Percentiles rank a stretch among this genome's conserved stretches.
Evolutionary conservation across 179 eudicot species (phyloP).

Genomic region (Spinacia oleracea): DNA sequence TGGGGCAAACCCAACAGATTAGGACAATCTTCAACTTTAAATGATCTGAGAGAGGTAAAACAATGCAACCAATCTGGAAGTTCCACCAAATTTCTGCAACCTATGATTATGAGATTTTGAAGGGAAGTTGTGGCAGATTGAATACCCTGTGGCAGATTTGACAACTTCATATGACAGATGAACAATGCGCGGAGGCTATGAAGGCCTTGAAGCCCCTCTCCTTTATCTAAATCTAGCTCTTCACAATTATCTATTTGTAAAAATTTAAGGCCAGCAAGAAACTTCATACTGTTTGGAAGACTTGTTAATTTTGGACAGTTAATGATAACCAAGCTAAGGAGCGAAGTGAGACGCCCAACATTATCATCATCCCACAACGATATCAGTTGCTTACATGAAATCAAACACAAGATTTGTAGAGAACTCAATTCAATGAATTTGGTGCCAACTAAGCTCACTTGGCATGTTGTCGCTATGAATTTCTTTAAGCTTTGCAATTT

Average conservation of each 20-base stretch:
- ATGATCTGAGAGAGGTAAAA: background rate
- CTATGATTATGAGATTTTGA: background rate
- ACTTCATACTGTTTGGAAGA: conserved; percentile 19
- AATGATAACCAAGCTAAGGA: conserved; percentile 26
- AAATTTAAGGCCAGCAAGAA: conserved; percentile 8
- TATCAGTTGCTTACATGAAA: conserved; percentile 23
- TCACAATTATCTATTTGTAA: conserved; percentile 15
- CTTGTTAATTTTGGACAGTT: conserved; percentile 29
- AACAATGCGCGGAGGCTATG: conserved; percentile 15
- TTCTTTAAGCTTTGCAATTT: conserved; percentile 30
- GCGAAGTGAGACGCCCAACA: conserved; percentile 26
- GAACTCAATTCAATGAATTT: background rate
- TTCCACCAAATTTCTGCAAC: conserved; percentile 12
- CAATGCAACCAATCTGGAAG: conserved; percentile 13
- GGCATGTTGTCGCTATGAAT: conserved; percentile 32
- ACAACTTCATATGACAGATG: conserved; percentile 8
- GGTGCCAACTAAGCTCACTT: conserved; percentile 6
- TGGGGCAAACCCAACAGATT: conserved; percentile 13
- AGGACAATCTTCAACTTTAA: conserved; percentile 11
- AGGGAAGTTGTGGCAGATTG: conserved; percentile 11
- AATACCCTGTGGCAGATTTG: conserved; percentile 14
- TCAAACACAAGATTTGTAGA: background rate
- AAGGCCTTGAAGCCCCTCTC: conserved; percentile 13
- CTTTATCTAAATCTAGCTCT: conserved; percentile 17
- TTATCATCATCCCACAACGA: conserved; percentile 31